Evolutionary conservation across 768 basidiomycete genomes (phyloP).

Genomic region (Mycena belliarum): DNA sequence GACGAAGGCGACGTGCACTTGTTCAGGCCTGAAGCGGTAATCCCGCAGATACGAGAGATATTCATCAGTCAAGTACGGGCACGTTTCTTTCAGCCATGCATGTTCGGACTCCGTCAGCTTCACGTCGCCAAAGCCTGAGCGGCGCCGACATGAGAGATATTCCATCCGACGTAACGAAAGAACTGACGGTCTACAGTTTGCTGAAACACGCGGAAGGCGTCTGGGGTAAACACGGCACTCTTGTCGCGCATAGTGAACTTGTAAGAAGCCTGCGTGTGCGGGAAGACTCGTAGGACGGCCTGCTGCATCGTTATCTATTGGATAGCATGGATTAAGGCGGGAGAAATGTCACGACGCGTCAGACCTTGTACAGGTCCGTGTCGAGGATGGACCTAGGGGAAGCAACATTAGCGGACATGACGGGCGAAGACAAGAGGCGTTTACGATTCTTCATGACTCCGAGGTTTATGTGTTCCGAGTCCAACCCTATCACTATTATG

Average conservation of each 20-base stretch:
- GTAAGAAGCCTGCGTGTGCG: constrained; percentile 68
- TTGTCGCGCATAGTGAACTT: constrained; percentile 79
- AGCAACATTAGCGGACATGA: constrained; percentile 40
- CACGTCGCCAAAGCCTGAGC: constrained; percentile 75
- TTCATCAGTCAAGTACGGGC: constrained; percentile 68
- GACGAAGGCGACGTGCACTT: constrained; percentile 66
- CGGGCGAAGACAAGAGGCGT: constrained; percentile 20
- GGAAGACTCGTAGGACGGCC: constrained; percentile 78
- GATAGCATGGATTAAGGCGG: not conserved
- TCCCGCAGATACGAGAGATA: constrained; percentile 79
- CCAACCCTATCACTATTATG: too few relatives aligned
- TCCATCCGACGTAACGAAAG: constrained; percentile 1
- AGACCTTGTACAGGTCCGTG: constrained; percentile 92
- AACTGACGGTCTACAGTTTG: constrained; percentile 56
- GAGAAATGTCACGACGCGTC: not conserved
- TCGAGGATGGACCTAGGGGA: constrained; percentile 75
- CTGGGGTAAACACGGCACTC: constrained; percentile 62
- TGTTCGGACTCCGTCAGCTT: constrained; percentile 61
- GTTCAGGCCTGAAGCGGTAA: constrained; percentile 74
- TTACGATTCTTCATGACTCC: too few relatives aligned
- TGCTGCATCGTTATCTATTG: constrained; percentile 92
- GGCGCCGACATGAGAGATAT: not conserved
- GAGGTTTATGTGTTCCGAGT: too few relatives aligned
- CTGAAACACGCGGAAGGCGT: constrained; percentile 62
- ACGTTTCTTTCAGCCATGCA: constrained; percentile 62